Base-by-base conservation (phyloP, 805 yeast species). In the Maudiozyma serrabonitensis region DNA sequence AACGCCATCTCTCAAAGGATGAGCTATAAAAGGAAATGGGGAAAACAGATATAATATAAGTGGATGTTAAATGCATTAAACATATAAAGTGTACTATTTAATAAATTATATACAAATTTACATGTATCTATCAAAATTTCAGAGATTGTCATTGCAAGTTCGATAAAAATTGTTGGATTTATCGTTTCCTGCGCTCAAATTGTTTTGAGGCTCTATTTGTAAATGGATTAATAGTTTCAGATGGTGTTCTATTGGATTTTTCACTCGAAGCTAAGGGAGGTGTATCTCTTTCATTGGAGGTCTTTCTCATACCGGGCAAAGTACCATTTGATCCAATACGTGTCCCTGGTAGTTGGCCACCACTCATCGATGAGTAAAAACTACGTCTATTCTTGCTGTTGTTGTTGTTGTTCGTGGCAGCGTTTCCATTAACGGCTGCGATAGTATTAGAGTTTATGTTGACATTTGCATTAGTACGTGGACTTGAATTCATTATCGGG, bases 291-390 rank as follows among this genome's bases (percentile, higher is more conserved):
- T 38, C 41, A 11, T 23, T 34, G 16, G 46, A 43, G 12, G 40
- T 19, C 46, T 19, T 43, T 34, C 39, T 47, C 46, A 47, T 31
- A 38, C 50, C 50, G 9, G 50, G 50, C 25, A 47, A 43, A 11
- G 28, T 31, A n/a, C 41, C 16, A 18, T n/a, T 25, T 12, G 40
- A 37, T 11, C 50, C 50, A 19, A 32, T 16, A 35, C 39, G 31
- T 1, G 45, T 42, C 4, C 45, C 45, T 13, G 45, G 45, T 26
- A 42, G 16, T 31, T 42, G 34, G 23, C 21, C 19, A 6, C 15
- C 26, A 12, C 13, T 15, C 13, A 16, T 38, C 13, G 42, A 21
- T 9, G 45, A 26, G 19, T 42, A 42, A 18, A 42, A 42, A 25
- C 34, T 42, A 12, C 25, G 45, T 31, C 45, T 42, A 26, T 28